Conservation (phyloP, 805 yeast genomes). For the Cephaloascus fragrans region DNA sequence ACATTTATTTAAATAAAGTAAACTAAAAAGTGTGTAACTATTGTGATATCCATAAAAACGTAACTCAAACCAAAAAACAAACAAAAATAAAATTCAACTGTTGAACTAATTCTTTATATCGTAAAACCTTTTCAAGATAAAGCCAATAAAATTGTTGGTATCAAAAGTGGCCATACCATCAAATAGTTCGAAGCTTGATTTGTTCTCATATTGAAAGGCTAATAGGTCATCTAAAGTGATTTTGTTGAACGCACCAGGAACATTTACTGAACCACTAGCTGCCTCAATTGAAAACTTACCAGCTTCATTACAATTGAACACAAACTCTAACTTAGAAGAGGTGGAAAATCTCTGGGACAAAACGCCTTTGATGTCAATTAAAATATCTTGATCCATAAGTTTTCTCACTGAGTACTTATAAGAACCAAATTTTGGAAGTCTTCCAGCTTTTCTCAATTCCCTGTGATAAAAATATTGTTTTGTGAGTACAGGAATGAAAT, state of each 20-base stretch:
- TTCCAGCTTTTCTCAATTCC: constrained; percentile 54
- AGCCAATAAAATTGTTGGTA: constrained; percentile 55
- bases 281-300: constrained; percentile 72
- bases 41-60: no score
- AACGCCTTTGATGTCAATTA: constrained; percentile 50
- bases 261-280: constrained; percentile 59
- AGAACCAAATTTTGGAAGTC: constrained; percentile 67
- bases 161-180: constrained; percentile 62
- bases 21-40: no score
- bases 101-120: constrained; percentile 36
- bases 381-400: constrained; percentile 61
- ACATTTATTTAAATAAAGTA: no score
- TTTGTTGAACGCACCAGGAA: constrained; percentile 45
- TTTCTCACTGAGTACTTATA: constrained; percentile 69
- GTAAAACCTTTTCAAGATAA: constrained; percentile 70
- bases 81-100: no score
- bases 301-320: constrained; percentile 65
- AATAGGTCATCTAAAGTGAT: constrained; percentile 66
- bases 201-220: constrained; percentile 63
- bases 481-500: constrained; percentile 46
- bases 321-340: constrained; percentile 59
- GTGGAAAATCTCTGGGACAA: constrained; percentile 26
- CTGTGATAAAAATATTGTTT: constrained; percentile 71
- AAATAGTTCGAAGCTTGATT: constrained; percentile 43
- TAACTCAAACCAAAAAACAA: no score